Percentiles rank a stretch among this genome's conserved stretches.
Evolutionary conservation across 352 stramenopile species (phyloP).

Genomic region (Lagenidium sp.): DNA sequence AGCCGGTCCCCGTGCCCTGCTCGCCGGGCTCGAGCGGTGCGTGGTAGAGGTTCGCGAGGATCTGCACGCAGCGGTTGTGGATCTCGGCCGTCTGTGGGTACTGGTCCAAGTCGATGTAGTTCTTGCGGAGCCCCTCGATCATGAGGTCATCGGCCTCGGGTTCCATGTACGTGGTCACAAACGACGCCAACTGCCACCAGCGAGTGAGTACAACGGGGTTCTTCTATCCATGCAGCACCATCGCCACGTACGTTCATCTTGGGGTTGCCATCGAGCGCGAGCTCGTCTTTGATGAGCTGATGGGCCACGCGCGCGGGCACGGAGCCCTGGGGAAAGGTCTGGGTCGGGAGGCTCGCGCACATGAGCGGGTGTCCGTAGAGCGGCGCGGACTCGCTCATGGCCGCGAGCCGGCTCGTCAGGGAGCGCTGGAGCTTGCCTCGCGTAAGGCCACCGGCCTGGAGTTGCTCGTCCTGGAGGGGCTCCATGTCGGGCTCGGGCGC

Average conservation of each 20-base stretch:
- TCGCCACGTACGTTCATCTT: slow-evolving; percentile 82
- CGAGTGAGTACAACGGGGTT: neutral
- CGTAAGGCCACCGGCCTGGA: neutral
- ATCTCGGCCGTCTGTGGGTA: slow-evolving; percentile 91
- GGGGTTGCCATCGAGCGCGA: slow-evolving; percentile 83
- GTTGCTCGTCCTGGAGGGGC: neutral
- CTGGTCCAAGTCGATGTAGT: slow-evolving; percentile 91
- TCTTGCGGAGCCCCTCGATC: slow-evolving; percentile 82
- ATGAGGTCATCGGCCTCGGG: slow-evolving; percentile 87
- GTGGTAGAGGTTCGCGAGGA: slow-evolving; percentile 89
- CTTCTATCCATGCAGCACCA: neutral
- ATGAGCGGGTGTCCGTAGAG: slow-evolving; percentile 82
- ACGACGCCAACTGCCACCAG: slow-evolving; percentile 57
- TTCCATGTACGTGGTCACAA: slow-evolving; percentile 92
- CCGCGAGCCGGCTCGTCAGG: too few species aligned
- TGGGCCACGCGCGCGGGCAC: slow-evolving; percentile 76
- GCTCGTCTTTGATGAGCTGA: slow-evolving; percentile 86
- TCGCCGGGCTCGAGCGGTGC: slow-evolving; percentile 46
- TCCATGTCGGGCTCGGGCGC: slow-evolving; percentile 4
- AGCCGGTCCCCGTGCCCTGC: slow-evolving; percentile 76
- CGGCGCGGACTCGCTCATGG: slow-evolving; percentile 39
- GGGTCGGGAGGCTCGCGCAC: slow-evolving; percentile 45
- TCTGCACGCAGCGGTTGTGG: slow-evolving; percentile 90
- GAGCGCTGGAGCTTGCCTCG: slow-evolving; percentile 16
- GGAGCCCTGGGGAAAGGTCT: slow-evolving; percentile 50